A percentile compares a stretch with the other conserved stretches of the same genome.
These are phyloP conservation scores for Tothia fuscella DNA, from an alignment of 2,329 filamentous ascomycete genomes.

Conservation along the genomic window DNA sequence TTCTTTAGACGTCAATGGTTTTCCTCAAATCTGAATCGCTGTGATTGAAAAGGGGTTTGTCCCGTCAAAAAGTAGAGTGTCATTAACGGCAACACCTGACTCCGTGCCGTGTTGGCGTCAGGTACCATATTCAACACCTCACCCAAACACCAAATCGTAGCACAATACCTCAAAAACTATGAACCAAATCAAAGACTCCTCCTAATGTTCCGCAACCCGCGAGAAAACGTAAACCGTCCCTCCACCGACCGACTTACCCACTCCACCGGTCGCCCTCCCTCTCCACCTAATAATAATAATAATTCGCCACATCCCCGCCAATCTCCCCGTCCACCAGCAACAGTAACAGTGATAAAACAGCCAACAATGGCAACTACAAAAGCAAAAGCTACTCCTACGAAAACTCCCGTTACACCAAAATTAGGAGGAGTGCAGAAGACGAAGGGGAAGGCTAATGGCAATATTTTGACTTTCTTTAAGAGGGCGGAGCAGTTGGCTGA, in stretches of 20 bases:
- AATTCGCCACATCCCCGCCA: constrained; percentile 11
- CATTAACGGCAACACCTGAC: too few relatives aligned
- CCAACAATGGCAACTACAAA: not conserved
- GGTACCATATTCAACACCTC: too few relatives aligned
- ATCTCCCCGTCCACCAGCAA: constrained; percentile 17
- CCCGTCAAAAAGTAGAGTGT: too few relatives aligned
- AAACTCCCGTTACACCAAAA: not conserved
- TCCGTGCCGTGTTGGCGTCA: too few relatives aligned
- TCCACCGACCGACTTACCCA: constrained; percentile 26
- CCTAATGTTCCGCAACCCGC: constrained; percentile 44
- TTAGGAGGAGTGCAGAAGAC: constrained; percentile 9
- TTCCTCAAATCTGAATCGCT: too few relatives aligned
- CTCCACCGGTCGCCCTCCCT: constrained; percentile 40
- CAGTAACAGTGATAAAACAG: not conserved
- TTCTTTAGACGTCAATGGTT: too few relatives aligned
- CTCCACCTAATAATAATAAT: too few relatives aligned
- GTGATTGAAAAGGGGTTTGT: too few relatives aligned
- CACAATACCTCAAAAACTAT: not conserved
- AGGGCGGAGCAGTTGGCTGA: constrained; percentile 33
- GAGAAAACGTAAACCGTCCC: constrained; percentile 32
- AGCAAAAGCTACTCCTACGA: constrained; percentile 3
- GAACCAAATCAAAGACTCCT: not conserved
- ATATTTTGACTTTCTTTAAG: constrained; percentile 43
- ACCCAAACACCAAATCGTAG: not conserved
- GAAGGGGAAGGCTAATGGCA: constrained; percentile 35